A percentile compares a stretch with the other conserved stretches of the same genome.
phyloP scores from a whole-genome alignment of 2,329 filamentous ascomycete genomes.

The Amauroascus niger region DNA sequence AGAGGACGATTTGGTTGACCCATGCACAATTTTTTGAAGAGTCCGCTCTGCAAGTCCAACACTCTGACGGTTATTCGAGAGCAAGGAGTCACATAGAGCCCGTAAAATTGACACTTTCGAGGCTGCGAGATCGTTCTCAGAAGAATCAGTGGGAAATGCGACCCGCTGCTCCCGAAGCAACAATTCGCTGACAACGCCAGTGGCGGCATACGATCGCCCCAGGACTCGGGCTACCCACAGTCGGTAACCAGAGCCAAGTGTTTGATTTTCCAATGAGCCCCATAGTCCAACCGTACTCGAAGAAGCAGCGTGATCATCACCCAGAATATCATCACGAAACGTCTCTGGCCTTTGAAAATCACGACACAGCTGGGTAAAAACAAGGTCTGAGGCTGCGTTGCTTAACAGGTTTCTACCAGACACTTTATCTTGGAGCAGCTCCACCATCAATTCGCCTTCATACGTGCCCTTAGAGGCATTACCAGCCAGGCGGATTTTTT shows the following conservation, averaged over 20 bases:
- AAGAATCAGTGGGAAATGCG: slow-evolving; percentile 10
- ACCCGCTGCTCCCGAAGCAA: slow-evolving; percentile 35
- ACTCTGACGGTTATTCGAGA: slow-evolving; percentile 45
- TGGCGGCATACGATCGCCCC: slow-evolving; percentile 71
- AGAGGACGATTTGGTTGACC: slow-evolving; percentile 24
- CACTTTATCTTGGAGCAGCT: slow-evolving; percentile 65
- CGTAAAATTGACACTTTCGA: slow-evolving; percentile 57
- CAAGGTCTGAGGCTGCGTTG: slow-evolving; percentile 49
- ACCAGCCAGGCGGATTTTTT: slow-evolving; percentile 56
- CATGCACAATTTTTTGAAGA: slow-evolving; percentile 36
- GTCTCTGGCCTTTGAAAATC: slow-evolving; percentile 57
- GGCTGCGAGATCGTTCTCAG: slow-evolving; percentile 17
- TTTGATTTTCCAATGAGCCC: slow-evolving; percentile 60
- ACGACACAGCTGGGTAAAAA: slow-evolving; percentile 51
- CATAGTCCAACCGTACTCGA: slow-evolving; percentile 59
- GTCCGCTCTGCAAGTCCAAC: slow-evolving; percentile 38
- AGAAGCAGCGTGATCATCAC: slow-evolving; percentile 54
- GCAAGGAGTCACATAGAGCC: slow-evolving; percentile 53
- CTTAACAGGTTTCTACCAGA: slow-evolving; percentile 57
- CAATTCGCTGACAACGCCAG: slow-evolving; percentile 50
- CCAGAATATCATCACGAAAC: slow-evolving; percentile 57
- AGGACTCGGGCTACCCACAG: slow-evolving; percentile 79
- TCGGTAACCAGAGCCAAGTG: slow-evolving; percentile 59
- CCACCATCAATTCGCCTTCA: slow-evolving; percentile 72
- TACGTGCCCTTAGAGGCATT: slow-evolving; percentile 59